A percentile compares a stretch with the other conserved stretches of the same genome.
phyloP scores from a whole-genome alignment of 148 eudicot species.

The Cornus florida region DNA sequence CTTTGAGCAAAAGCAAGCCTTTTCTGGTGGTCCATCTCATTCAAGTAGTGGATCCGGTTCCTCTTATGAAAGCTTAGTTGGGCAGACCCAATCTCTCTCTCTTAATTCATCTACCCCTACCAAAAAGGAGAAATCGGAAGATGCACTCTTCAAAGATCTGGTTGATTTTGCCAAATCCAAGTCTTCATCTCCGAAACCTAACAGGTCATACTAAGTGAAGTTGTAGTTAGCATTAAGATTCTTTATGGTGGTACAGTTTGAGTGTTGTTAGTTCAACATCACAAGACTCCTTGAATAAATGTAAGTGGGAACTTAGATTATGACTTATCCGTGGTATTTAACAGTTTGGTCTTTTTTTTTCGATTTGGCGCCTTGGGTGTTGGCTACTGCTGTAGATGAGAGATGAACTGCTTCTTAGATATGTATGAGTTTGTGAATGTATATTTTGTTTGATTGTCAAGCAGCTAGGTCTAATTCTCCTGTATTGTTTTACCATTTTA shows the following conservation, averaged over 20 bases:
- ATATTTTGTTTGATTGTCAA: constrained; percentile 5
- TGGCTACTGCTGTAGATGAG: constrained; percentile 1
- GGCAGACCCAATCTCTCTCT: constrained; percentile 59
- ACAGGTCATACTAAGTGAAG: constrained; percentile 14
- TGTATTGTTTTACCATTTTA: too few relatives aligned
- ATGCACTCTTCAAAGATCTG: constrained; percentile 83
- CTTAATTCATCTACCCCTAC: constrained; percentile 47
- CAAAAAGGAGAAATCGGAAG: constrained; percentile 66
- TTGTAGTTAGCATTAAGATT: background rate
- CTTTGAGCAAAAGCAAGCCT: constrained; percentile 49
- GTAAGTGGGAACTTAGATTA: background rate
- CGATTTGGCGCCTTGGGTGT: background rate
- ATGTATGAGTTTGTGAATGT: background rate
- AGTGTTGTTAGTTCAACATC: background rate
- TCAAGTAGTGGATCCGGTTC: constrained; percentile 54
- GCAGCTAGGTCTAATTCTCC: background rate
- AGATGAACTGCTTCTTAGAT: constrained; percentile 1
- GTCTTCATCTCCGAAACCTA: constrained; percentile 45
- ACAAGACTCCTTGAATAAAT: constrained; percentile 7
- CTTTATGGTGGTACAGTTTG: background rate
- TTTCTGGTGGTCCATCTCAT: constrained; percentile 41
- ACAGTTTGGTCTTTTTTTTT: too few relatives aligned
- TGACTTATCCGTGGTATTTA: background rate
- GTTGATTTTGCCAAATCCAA: constrained; percentile 83
- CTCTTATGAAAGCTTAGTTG: constrained; percentile 59